Base-by-base conservation (phyloP, 768 basidiomycete genomes). In the Mycena rosella region DNA sequence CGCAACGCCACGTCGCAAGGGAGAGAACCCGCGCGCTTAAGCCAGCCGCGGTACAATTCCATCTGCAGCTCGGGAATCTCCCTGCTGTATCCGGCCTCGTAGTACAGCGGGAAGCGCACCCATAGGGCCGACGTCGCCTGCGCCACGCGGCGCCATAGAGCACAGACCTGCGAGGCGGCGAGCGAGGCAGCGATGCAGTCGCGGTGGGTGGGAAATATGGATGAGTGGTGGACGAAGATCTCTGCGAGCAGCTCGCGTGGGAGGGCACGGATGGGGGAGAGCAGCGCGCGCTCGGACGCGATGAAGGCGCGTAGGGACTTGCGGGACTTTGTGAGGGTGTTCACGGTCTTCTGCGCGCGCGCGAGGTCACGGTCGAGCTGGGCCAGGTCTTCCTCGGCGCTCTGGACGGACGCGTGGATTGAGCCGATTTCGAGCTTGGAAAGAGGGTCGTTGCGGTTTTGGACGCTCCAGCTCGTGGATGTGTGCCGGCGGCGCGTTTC, bases 31-130 rank as follows among this genome's bases (percentile, higher is more conserved):
- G 27, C 24, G 18, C 63, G 55, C 9, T 26, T 9, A 26, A 18
- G 8, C 63, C 63, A 65, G 15, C 18, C 5, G 4, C 7, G 4
- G 48, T n/a, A n/a, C n/a, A n/a, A n/a, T 65, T 51, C 27, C 22
- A 51, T 27, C 20, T 65, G 63, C 11, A 27, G 34, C 27, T 42
- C 30, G 0, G 55, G 56, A 0, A 65, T 27, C 1, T 2, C 29
- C 1, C 2, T 13, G 2, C n/a, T 0, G 24, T 36, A 32, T n/a
- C 29, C 20, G 0, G 18, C 9, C 29, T 26, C 17, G 22, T 65
- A 65, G 30, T 65, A 65, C 20, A 65, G n/a, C 3, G 63, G 55
- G 40, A 65, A 65, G 6, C 48, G 55, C 13, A 44, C n/a, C 63
- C 63, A 65, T 18, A 58, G 49, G 29, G 40, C n/a, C 6, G 56